A percentile compares a stretch with the other conserved stretches of the same genome.
Evolutionary conservation across 1,284 basidiomycete species (phyloP).

Genomic region (Butyriboletus appendiculatus): DNA sequence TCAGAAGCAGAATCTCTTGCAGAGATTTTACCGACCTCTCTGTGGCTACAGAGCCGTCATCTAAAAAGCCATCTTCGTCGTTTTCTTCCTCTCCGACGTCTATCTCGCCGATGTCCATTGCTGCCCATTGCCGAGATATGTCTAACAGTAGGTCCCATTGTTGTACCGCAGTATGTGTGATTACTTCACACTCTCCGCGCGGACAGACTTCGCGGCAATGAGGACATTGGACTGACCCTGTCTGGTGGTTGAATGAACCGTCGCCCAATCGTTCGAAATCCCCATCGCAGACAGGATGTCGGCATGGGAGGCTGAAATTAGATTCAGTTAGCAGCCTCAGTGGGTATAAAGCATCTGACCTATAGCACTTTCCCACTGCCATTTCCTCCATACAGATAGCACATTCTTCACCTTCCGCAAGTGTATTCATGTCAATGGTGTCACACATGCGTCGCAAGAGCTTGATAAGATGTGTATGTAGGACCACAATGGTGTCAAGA

Average conservation of each 20-base stretch:
- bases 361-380: constrained; percentile 37
- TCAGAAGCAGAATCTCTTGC: constrained; percentile 9
- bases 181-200: constrained; percentile 40
- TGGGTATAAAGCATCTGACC: constrained; percentile 25
- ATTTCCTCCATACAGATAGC: constrained; percentile 45
- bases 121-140: constrained; percentile 43
- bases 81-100: constrained; percentile 5
- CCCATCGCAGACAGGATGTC: constrained; percentile 15
- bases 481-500: not conserved
- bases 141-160: constrained; percentile 52
- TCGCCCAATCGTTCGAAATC: constrained; percentile 15
- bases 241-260: not conserved
- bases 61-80: constrained; percentile 5
- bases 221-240: constrained; percentile 39
- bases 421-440: constrained; percentile 41
- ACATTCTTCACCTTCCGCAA: constrained; percentile 48
- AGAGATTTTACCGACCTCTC: constrained; percentile 8
- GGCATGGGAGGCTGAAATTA: constrained; percentile 12
- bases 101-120: constrained; percentile 37
- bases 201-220: constrained; percentile 38
- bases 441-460: constrained; percentile 45
- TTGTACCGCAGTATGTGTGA: constrained; percentile 44
- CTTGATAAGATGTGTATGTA: constrained; percentile 27
- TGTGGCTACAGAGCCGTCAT: constrained; percentile 1
- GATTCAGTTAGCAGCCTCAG: not conserved